Evolutionary conservation across 2,329 filamentous ascomycete genomes (phyloP), one percentile per base, ranked within the genome.

Genomic region (Aureobasidium sp.): DNA sequence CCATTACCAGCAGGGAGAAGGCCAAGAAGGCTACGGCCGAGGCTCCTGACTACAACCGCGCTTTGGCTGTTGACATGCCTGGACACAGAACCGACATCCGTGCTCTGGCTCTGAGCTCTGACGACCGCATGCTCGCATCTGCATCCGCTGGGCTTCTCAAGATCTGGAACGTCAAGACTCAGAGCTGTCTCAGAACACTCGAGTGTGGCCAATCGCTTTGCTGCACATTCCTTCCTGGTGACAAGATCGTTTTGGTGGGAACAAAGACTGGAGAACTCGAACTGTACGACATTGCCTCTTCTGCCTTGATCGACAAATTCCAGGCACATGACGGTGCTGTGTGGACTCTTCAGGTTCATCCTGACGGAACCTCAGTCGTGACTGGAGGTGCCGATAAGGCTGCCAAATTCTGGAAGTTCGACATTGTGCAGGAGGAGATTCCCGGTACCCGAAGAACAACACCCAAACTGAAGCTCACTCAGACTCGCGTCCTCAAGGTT

Each of bases 391-490:
- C 93, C 10, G 94, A 99, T 74, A 99, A 97, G 76, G 86, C 87
- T 5, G 91, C 90, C 68, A 97, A 96, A 75, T 97, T 99, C 75
- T 99, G 94, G 94, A 89, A 93, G 65, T 97, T 99, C 73, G 87
- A 95, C 71, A 89, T 99, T 62, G 85, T 97, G 0, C 91, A 97
- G 70, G 94, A 97, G 75, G 89, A 94, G 65, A 90, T 99, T 52
- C 86, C 94, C 0, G 94, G 95, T 36, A 97, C 93, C 0, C 91
- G 86, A 71, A 84, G 94, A 67, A 97, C 91, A 15, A 92, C 86
- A 9, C 86, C 93, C n/a, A 86, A 86, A 63, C 82, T 99, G 54
- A 93, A 91, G 74, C 83, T 99, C 36, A 84, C 88, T 8, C 92
- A 97, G 71, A 91, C 88, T 6, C 86, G 90, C 65, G 87, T 89